A percentile compares a stretch with the other conserved stretches of the same genome.
phyloP scores from a whole-genome alignment of 768 basidiomycete genomes.

The Mycena leptocephala region DNA sequence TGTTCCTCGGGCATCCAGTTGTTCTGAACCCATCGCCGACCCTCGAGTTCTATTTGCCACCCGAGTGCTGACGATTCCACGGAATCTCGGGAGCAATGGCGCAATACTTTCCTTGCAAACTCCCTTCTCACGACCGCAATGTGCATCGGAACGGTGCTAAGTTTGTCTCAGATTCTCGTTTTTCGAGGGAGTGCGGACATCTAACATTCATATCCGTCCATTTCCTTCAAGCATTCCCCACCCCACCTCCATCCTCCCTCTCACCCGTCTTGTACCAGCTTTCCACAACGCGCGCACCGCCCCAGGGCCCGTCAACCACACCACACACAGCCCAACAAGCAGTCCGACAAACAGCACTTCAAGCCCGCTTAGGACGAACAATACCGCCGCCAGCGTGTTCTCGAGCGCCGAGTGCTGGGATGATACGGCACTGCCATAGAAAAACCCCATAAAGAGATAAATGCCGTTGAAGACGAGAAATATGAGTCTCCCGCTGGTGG shows the following conservation, averaged over 20 bases:
- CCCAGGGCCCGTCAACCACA: background rate
- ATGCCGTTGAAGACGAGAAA: background rate
- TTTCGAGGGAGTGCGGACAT: no score
- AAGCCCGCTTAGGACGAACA: background rate
- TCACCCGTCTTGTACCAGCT: background rate
- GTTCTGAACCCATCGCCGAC: no score
- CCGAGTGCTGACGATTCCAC: no score
- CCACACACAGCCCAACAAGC: background rate
- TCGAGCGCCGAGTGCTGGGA: background rate
- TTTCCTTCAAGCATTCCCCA: background rate
- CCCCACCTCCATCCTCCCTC: background rate
- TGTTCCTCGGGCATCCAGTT: background rate
- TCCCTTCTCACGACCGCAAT: no score
- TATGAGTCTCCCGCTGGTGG: background rate
- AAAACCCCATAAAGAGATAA: background rate
- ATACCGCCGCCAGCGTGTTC: background rate
- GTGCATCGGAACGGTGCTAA: no score
- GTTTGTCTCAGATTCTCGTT: no score
- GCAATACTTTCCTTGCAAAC: no score
- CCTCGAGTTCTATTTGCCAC: no score
- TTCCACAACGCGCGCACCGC: background rate
- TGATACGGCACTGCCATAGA: background rate
- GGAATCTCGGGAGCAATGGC: no score
- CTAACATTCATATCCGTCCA: no score
- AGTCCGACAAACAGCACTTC: background rate